Evolutionary conservation across 768 basidiomycete species (phyloP), one percentile per base, ranked within the genome.

Genomic region (Rhodotorula toruloides): DNA sequence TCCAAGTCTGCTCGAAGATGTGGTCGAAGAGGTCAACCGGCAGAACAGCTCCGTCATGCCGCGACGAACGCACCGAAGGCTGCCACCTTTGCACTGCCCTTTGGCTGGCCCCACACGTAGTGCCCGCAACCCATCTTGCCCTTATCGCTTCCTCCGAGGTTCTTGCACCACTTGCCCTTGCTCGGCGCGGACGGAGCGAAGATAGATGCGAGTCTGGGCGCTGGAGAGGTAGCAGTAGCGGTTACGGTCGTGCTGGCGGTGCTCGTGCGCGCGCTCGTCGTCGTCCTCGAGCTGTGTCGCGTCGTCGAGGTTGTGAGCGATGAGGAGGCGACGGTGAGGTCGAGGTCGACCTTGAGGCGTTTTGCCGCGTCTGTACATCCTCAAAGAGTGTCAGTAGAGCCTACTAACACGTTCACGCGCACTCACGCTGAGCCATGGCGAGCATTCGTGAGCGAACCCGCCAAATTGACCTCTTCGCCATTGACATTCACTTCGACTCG

Each of bases 1-100:
- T 96, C 92, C 31, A 96, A 79, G 76, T 96, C 92, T 92, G 88
- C 19, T 85, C 8, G 31, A 8, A 13, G 29, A 31, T 50, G 29
- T 31, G 48, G 29, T 50, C 3, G 48, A 27, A n/a, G 7, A 31
- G 16, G 3, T 29, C 16, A 11, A 32, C 3, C 13, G 48, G 34
- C 34, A 11, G 54, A 17, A 13, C n/a, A n/a, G n/a, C n/a, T n/a
- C n/a, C n/a, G n/a, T n/a, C n/a, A n/a, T n/a, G n/a, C n/a, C n/a
- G n/a, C n/a, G n/a, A n/a, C n/a, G n/a, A 14, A 44, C 65, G 47
- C 19, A 68, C 61, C 61, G 22, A 61, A 61, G 0, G 68, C 63
- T 1, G 63, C 62, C 14, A 69, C 50, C 42, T 70, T 70, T 44
- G 10, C 10, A 21, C 50, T 50, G 9, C 56, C 55, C 22, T 43